A percentile compares a stretch with the other conserved stretches of the same genome.
Conservation (phyloP, 2,329 filamentous ascomycete species). For the Hymenoscyphus fructigenus region DNA sequence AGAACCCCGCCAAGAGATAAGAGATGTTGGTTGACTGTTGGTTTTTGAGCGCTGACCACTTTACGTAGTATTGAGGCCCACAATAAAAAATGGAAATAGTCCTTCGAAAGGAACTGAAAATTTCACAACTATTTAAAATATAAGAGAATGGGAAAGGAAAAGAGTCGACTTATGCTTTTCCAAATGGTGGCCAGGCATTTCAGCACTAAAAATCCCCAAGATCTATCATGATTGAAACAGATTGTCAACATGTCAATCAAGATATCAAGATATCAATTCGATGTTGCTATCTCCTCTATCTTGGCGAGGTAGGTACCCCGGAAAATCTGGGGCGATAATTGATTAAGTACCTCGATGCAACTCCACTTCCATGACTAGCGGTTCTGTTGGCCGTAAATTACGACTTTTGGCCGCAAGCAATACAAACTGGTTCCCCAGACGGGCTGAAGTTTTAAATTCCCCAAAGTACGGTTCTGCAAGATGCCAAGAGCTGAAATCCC, state of each 20-base stretch:
- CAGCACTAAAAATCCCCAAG: not conserved
- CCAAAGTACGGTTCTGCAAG: constrained; percentile 3
- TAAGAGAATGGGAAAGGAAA: not conserved
- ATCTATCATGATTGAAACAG: not conserved
- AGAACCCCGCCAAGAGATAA: not conserved
- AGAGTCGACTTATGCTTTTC: not conserved
- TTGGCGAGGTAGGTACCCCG: not conserved
- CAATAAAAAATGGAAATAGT: not conserved
- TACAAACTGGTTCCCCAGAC: not conserved
- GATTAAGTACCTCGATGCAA: not conserved
- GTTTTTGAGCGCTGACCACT: not conserved
- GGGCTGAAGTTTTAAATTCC: not conserved
- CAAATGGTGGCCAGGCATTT: not conserved
- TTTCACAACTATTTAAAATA: not conserved
- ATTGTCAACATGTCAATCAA: not conserved
- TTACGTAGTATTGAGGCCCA: constrained; percentile 1
- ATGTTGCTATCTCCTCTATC: not conserved
- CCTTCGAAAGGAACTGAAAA: not conserved
- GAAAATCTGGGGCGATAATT: not conserved
- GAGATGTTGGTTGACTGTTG: not conserved
- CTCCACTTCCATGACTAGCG: not conserved
- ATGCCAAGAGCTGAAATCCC: not conserved
- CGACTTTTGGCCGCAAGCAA: not conserved
- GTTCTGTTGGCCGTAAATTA: not conserved
- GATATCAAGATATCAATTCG: constrained; percentile 2